Conservation (phyloP, 169 alveolate species). For the Eimeria brunetti region DNA sequence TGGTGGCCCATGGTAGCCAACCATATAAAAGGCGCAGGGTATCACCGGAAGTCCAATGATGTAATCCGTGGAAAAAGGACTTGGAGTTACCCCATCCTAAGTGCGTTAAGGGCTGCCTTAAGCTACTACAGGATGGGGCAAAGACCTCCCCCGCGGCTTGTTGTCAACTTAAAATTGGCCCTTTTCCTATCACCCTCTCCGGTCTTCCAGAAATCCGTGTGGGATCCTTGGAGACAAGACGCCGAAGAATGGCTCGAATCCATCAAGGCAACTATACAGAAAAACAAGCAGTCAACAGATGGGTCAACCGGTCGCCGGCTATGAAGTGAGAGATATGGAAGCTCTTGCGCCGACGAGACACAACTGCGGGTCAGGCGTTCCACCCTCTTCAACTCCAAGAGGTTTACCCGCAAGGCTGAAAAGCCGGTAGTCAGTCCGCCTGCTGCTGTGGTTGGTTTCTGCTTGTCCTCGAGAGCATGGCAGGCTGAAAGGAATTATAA, state of each 20-base stretch:
- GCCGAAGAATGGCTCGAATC: background rate
- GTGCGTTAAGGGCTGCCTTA: background rate
- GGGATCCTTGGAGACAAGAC: conserved; percentile 1
- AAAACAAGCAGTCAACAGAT: background rate
- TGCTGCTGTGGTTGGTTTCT: background rate
- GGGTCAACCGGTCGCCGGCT: background rate
- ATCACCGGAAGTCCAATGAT: background rate
- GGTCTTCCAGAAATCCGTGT: background rate
- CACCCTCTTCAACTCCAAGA: background rate
- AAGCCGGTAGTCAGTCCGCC: background rate
- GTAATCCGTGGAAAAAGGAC: background rate
- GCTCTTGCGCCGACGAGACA: background rate
- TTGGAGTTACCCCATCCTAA: background rate
- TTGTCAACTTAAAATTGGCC: background rate
- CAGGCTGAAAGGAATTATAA: background rate
- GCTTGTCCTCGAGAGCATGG: background rate
- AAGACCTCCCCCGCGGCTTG: conserved; percentile 10
- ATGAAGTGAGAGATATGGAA: background rate
- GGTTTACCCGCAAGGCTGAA: background rate
- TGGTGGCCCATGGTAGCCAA: conserved; percentile 7
- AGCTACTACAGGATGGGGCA: background rate
- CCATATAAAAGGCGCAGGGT: background rate
- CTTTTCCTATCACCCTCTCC: background rate
- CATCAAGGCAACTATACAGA: background rate
- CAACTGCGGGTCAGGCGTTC: background rate